Conservation (phyloP, 2,329 filamentous ascomycete genomes). For the Coleophoma eucalyptorum region DNA sequence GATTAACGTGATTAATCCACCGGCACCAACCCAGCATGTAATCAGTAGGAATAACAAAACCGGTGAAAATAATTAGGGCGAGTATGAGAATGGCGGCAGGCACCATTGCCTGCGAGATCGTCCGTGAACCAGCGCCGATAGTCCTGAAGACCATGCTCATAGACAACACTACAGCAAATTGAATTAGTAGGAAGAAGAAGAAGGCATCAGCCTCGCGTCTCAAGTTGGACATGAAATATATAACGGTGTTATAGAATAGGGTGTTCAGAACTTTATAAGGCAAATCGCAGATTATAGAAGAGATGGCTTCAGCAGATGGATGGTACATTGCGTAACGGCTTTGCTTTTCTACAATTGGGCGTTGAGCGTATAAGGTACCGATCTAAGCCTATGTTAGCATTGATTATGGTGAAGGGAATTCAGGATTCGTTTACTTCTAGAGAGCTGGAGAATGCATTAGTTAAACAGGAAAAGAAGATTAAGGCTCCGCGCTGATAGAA, state of each 20-base stretch:
- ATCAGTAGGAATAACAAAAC: constrained; percentile 34
- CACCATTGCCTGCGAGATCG: constrained; percentile 59
- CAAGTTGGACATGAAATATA: constrained; percentile 85
- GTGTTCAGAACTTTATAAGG: constrained; percentile 73
- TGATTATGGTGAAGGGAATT: no score
- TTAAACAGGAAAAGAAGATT: constrained; percentile 63
- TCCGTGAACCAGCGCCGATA: no score
- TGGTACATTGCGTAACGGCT: constrained; percentile 81
- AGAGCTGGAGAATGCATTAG: constrained; percentile 60
- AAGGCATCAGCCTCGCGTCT: constrained; percentile 71
- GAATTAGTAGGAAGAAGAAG: constrained; percentile 65
- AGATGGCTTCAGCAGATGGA: constrained; percentile 77
- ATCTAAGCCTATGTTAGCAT: no score
- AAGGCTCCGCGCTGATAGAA: constrained; percentile 60
- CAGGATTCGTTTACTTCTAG: constrained; percentile 45
- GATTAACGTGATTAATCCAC: constrained; percentile 66
- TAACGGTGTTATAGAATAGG: constrained; percentile 69
- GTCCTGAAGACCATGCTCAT: constrained; percentile 86
- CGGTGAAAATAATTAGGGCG: constrained; percentile 21
- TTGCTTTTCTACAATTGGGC: constrained; percentile 88
- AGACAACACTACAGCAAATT: constrained; percentile 31
- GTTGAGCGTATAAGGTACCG: constrained; percentile 84
- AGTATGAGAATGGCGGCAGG: constrained; percentile 46
- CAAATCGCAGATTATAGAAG: constrained; percentile 80
- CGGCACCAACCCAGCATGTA: constrained; percentile 75